Evolutionary conservation across 2,329 filamentous ascomycete genomes (phyloP).

Genomic region (Exophiala sp.): DNA sequence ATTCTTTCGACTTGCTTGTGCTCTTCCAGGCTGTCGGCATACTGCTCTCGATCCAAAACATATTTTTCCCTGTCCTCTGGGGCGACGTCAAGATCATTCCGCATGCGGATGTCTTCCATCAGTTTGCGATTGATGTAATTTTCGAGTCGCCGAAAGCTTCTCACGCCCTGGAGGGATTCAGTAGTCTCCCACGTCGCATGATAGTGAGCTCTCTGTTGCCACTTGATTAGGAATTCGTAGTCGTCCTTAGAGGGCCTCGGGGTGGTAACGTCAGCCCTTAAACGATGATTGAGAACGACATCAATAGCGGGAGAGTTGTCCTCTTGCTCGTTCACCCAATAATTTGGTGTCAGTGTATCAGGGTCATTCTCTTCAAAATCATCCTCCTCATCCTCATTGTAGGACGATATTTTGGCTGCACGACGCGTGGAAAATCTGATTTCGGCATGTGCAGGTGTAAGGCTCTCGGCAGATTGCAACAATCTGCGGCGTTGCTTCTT

Average conservation of each 20-base stretch:
- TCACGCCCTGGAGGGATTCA: constrained; percentile 68
- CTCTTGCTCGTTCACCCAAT: constrained; percentile 67
- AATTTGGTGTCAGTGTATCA: constrained; percentile 62
- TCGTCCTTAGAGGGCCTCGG: constrained; percentile 58
- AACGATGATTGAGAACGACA: constrained; percentile 79
- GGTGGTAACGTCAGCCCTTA: constrained; percentile 61
- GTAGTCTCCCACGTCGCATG: constrained; percentile 93
- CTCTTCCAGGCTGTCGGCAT: constrained; percentile 82
- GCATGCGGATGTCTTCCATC: constrained; percentile 72
- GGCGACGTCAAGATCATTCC: constrained; percentile 68
- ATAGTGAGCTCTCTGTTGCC: constrained; percentile 91
- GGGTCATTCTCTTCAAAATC: constrained; percentile 55
- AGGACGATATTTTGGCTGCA: constrained; percentile 64
- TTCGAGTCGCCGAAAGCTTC: constrained; percentile 83
- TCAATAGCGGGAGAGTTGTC: constrained; percentile 85
- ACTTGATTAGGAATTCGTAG: constrained; percentile 91
- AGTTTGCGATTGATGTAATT: constrained; percentile 90
- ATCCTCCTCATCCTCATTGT: constrained; percentile 64
- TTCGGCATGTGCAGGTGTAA: constrained; percentile 66
- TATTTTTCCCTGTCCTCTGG: constrained; percentile 90
- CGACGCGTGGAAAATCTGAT: constrained; percentile 89
- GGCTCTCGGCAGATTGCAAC: constrained; percentile 61
- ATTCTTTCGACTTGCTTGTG: constrained; percentile 91
- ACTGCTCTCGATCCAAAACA: constrained; percentile 88
- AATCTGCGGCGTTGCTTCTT: constrained; percentile 75